Evolutionary conservation across 805 yeast species (phyloP), one percentile per base, ranked within the genome.

Genomic region (Candida golubevii): DNA sequence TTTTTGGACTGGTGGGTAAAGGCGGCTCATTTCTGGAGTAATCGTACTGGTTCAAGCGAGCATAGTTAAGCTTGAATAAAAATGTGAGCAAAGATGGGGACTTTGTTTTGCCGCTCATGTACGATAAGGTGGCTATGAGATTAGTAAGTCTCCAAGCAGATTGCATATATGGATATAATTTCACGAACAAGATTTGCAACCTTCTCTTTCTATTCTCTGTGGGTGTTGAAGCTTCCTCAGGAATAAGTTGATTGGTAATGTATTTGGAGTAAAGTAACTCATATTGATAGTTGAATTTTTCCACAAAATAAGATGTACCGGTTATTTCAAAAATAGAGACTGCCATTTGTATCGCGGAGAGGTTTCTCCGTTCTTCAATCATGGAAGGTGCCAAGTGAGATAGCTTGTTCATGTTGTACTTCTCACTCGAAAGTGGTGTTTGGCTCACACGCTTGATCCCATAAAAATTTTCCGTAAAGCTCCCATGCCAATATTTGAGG

Each of bases 391-490:
- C 69, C 45, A 59, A 56, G 54, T 58, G 75, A 12, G 63, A 63
- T 45, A 71, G 50, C 45, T 62, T 69, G 26, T 62, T 49, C 35
- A 58, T 52, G 42, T 65, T 61, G 40, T 61, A 67, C 38, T 61
- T 58, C 7, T 44, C 27, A 36, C 57, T 50, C 1, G 71, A 56
- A 13, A 69, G 54, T 4, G 67, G 67, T 0, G 72, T 67, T 41
- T 58, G 62, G 45, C 65, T 66, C 27, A 77, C 75, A 38, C 95
- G 71, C 58, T 88, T 88, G 50, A 91, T 65, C 1, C 97, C 98
- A 59, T 91, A 91, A 59, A 91, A 91, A 58, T 86, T 85, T 61
- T 91, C 97, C 0, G 95, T 88, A 57, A 91, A 88, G 2, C 93
- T 79, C 0, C 95, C 79, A 56, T 87, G 90, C 88, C 93, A 86